Conservation (phyloP, 2,329 filamentous ascomycete genomes). For the Epichloe uncinata region DNA sequence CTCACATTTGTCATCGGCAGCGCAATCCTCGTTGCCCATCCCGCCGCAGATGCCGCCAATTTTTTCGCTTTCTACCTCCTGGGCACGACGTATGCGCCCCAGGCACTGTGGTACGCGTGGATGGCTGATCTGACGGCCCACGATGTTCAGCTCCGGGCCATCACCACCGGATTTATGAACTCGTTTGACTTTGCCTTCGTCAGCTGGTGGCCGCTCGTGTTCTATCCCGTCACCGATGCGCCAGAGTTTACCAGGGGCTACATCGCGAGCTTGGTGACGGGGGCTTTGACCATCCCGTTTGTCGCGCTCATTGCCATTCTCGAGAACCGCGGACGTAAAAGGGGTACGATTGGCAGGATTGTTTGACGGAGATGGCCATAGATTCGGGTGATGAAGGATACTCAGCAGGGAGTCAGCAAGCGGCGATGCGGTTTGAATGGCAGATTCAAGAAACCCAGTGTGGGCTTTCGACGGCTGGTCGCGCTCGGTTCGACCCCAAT, state of each 20-base stretch:
- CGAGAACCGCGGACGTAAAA: slow-evolving; percentile 16
- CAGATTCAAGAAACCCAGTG: not conserved
- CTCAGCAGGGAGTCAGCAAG: not conserved
- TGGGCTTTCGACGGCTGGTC: not conserved
- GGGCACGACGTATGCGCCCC: slow-evolving; percentile 30
- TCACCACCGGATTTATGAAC: slow-evolving; percentile 31
- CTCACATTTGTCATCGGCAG: slow-evolving; percentile 27
- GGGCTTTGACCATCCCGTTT: slow-evolving; percentile 21
- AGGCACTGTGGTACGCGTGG: slow-evolving; percentile 34
- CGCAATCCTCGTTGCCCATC: slow-evolving; percentile 22
- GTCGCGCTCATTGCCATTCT: slow-evolving; percentile 24
- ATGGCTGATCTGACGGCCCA: slow-evolving; percentile 29
- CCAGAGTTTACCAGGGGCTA: slow-evolving; percentile 25
- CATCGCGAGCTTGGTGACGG: slow-evolving; percentile 25
- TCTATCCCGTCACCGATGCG: slow-evolving; percentile 27
- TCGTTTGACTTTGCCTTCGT: slow-evolving; percentile 30
- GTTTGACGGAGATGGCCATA: slow-evolving; percentile 4
- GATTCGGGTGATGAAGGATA: not conserved
- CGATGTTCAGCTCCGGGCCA: slow-evolving; percentile 27
- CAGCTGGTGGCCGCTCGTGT: slow-evolving; percentile 27
- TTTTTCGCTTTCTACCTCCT: slow-evolving; percentile 32
- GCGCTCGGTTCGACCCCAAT: not conserved
- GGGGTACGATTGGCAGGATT: slow-evolving; percentile 14
- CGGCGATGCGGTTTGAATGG: not conserved
- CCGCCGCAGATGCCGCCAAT: slow-evolving; percentile 19